phyloP scores from a whole-genome alignment of 1,284 basidiomycete species.

The Jaminaea rosea region DNA sequence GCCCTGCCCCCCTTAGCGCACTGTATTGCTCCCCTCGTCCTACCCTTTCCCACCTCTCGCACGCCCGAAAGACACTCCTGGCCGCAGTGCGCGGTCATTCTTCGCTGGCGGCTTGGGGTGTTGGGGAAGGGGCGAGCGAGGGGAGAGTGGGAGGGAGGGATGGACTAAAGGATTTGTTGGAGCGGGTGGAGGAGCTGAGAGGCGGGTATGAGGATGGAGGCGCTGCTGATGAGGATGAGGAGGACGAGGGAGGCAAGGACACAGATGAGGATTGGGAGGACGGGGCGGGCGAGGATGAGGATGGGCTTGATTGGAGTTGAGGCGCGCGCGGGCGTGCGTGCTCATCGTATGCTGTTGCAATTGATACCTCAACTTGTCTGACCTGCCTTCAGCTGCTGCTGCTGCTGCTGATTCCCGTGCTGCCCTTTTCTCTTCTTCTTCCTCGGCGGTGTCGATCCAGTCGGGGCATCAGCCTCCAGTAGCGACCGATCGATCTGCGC shows the following conservation, averaged over 20 bases:
- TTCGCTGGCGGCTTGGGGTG: not conserved
- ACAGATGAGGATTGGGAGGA: not conserved
- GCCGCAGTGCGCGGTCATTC: not conserved
- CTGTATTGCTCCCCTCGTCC: no score
- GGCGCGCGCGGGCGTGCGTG: no score
- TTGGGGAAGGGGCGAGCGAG: not conserved
- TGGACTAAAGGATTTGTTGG: constrained; percentile 3
- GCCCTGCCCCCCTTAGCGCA: not conserved
- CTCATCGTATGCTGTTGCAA: no score
- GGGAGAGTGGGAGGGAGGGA: not conserved
- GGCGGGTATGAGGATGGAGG: not conserved
- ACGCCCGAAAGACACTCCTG: not conserved
- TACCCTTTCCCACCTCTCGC: constrained; percentile 1
- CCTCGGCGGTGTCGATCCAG: not conserved
- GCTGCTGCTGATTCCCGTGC: no score
- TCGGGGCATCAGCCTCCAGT: not conserved
- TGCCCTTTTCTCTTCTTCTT: not conserved
- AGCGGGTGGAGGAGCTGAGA: not conserved
- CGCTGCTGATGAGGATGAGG: not conserved
- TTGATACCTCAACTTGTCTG: no score
- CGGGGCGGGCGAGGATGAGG: not conserved
- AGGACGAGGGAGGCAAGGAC: not conserved
- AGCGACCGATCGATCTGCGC: constrained; percentile 1
- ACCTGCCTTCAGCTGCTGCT: no score
- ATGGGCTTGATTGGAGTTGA: not conserved